Conservation (phyloP, 176 grass and related monocot species). For the Thalia dealbata region DNA sequence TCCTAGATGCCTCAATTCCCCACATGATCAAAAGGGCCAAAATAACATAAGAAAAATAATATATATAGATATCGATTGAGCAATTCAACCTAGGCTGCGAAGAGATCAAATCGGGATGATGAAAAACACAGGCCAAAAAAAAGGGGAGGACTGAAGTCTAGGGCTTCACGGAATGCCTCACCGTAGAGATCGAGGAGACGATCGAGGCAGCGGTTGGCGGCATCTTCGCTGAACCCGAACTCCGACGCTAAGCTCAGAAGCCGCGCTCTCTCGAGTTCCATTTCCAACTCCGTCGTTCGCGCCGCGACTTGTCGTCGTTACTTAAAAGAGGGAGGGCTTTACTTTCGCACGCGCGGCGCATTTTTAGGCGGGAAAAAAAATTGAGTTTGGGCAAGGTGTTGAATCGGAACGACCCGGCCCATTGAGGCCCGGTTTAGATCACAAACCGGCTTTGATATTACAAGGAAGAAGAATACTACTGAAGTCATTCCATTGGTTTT, state of each 20-base stretch:
- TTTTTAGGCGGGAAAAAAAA: background rate
- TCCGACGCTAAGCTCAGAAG: conserved; percentile 22
- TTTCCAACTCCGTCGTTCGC: background rate
- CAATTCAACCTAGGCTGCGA: background rate
- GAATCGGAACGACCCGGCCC: background rate
- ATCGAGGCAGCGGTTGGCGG: conserved; percentile 13
- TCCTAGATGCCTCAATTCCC: too few relatives aligned
- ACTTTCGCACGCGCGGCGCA: background rate
- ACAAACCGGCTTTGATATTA: too few relatives aligned
- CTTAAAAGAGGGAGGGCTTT: too few relatives aligned
- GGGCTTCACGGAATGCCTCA: conserved; percentile 18
- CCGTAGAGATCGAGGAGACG: conserved; percentile 51
- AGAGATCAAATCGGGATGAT: background rate
- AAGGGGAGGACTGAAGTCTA: background rate
- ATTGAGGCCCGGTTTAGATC: too few relatives aligned
- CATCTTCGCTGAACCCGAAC: conserved; percentile 22
- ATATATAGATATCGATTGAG: background rate
- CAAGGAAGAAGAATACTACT: too few relatives aligned
- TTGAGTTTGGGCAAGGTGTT: background rate
- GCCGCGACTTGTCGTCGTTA: background rate
- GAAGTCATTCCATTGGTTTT: too few relatives aligned
- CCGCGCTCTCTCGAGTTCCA: conserved; percentile 22
- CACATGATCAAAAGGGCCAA: background rate
- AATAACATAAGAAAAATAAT: background rate
- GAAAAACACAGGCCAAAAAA: background rate